Percentiles rank a stretch among this genome's conserved stretches.
Evolutionary conservation across 495 filamentous ascomycete genomes (phyloP).

Genomic region (Umbilicaria muhlenbergii): DNA sequence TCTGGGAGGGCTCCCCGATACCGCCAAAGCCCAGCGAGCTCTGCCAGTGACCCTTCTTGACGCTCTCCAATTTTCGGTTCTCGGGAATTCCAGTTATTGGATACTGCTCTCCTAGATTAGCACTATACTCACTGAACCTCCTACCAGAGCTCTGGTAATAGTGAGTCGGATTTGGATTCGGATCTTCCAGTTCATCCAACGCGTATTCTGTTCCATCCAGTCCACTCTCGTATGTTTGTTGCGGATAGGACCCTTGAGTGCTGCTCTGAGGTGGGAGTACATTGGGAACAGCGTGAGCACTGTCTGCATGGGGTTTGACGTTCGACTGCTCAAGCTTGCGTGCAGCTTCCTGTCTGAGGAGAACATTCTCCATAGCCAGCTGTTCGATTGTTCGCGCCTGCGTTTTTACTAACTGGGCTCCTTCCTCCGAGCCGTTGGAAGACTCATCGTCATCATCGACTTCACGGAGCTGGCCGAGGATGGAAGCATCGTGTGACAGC

Average conservation of each 20-base stretch:
- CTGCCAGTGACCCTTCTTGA: slow-evolving; percentile 78
- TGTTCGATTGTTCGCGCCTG: slow-evolving; percentile 58
- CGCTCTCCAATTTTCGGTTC: slow-evolving; percentile 58
- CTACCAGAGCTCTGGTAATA: slow-evolving; percentile 28
- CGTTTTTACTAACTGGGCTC: slow-evolving; percentile 36
- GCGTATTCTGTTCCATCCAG: slow-evolving; percentile 58
- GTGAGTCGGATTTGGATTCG: slow-evolving; percentile 39
- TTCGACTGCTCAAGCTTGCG: slow-evolving; percentile 44
- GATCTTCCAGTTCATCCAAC: slow-evolving; percentile 53
- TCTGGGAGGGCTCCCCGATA: slow-evolving; percentile 58
- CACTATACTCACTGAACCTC: slow-evolving; percentile 48
- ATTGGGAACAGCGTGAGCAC: slow-evolving; percentile 25
- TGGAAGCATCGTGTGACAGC: slow-evolving; percentile 51
- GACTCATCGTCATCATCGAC: slow-evolving; percentile 73
- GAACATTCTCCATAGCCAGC: slow-evolving; percentile 55
- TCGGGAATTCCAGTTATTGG: slow-evolving; percentile 42
- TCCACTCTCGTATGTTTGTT: slow-evolving; percentile 45
- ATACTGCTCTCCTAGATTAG: slow-evolving; percentile 35
- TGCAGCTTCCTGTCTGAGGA: slow-evolving; percentile 44
- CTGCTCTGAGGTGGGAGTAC: slow-evolving; percentile 1
- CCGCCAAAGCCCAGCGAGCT: slow-evolving; percentile 69
- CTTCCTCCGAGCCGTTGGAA: slow-evolving; percentile 46
- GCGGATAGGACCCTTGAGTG: slow-evolving; percentile 26
- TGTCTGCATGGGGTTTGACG: slow-evolving; percentile 45
- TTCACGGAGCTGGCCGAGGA: slow-evolving; percentile 64